Evolutionary conservation across 352 stramenopile species (phyloP).

Genomic region (Detonula confervacea): DNA sequence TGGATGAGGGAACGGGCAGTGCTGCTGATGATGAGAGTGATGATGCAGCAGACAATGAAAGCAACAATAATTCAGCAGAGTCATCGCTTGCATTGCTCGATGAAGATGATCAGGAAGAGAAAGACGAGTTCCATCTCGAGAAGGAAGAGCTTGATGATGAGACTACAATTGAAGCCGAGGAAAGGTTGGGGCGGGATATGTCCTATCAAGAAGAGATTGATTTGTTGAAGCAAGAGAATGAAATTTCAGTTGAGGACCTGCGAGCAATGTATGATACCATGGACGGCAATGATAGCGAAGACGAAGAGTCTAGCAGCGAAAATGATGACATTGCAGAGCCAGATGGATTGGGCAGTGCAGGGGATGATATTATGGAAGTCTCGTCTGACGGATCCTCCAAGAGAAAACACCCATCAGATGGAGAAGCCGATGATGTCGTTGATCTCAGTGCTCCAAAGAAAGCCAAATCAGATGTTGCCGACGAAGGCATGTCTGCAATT

Average conservation of each 20-base stretch:
- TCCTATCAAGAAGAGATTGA: slow-evolving; percentile 82
- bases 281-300: slow-evolving; percentile 32
- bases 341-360: background rate
- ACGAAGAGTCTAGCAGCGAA: slow-evolving; percentile 27
- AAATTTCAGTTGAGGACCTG: slow-evolving; percentile 89
- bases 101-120: slow-evolving; percentile 58
- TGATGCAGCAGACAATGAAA: background rate
- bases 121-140: slow-evolving; percentile 69
- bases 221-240: slow-evolving; percentile 85
- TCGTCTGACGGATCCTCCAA: slow-evolving; percentile 6
- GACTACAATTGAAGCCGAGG: slow-evolving; percentile 89
- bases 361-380: background rate
- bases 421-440: slow-evolving; percentile 36
- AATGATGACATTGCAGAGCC: slow-evolving; percentile 32
- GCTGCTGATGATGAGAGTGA: background rate
- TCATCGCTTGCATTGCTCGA: slow-evolving; percentile 34
- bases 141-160: slow-evolving; percentile 88
- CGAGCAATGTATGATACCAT: slow-evolving; percentile 79
- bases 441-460: slow-evolving; percentile 15
- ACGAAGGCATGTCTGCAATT: slow-evolving; percentile 72
- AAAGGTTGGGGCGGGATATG: slow-evolving; percentile 78
- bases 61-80: too few relatives aligned
- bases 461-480: slow-evolving; percentile 43
- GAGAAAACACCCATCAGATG: slow-evolving; percentile 21
- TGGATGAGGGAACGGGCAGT: background rate